Base-by-base conservation (phyloP, 441 rosid genomes). In the Pelargonium australe region DNA sequence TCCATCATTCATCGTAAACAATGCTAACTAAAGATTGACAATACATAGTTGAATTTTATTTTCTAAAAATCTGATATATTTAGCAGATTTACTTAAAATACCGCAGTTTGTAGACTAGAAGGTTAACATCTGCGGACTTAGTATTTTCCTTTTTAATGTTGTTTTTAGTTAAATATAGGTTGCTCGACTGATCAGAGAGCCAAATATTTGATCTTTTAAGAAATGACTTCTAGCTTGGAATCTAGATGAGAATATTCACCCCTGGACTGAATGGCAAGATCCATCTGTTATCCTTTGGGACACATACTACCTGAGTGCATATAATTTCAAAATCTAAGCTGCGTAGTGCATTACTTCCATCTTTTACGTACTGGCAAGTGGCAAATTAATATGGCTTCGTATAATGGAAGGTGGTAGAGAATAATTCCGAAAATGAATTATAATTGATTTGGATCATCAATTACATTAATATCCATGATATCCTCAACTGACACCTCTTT, bases 181-280 rank as follows among this genome's bases (percentile, higher is more conserved):
- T 17, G 55, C 13, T 63, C 16, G 19, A 23, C 62, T 62, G 60
- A 70, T 58, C 28, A 43, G 19, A 12, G 45, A 3, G 19, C 53
- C 53, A 44, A 14, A n/a, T 43, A 12, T 16, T 44, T 70, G 37
- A 63, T 28, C 25, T 28, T 1, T 63, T 13, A 63, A 63, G 65
- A 31, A 31, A 63, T 31, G 17, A 63, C 19, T 31, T 62, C 37
- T 63, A 63, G 9, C 65, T 19, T 63, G 65, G 10, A 63, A 28
- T 63, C 37, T 63, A 25, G 2, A 12, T 62, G 65, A 37, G 65
- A 62, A 28, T 34, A 28, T 23, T 62, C 65, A 62, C 65, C 65
- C 63, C 65, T 62, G 41, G 43, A 62, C 65, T 62, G 65, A 62
- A 28, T 62, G 65, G 9, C 65, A 62, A 62, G 65, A 62, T 28